Percentiles rank a stretch among this genome's conserved stretches.
Conservation (phyloP, 1,139 yeast genomes). For the Meyerozyma smithsonii region DNA sequence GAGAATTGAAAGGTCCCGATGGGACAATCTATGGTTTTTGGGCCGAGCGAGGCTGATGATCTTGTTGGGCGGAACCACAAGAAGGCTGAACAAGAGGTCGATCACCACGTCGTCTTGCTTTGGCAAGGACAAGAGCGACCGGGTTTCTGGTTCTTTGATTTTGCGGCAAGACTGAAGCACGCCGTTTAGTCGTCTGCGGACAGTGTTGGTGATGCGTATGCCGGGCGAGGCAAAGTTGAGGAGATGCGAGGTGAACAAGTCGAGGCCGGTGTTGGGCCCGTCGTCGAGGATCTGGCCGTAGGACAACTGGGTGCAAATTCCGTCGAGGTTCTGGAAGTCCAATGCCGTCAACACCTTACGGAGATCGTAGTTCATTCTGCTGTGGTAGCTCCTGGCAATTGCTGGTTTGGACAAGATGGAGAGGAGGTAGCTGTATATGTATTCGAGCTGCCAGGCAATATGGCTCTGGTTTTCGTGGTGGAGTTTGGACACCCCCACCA, state of each 20-base stretch:
- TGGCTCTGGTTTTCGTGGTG: conserved; percentile 24
- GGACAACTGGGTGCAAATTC: conserved; percentile 52
- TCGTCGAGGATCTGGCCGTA: conserved; percentile 5
- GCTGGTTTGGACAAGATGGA: conserved; percentile 77
- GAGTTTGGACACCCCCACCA: conserved; percentile 66
- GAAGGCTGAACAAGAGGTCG: conserved; percentile 33
- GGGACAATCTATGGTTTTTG: conserved; percentile 26
- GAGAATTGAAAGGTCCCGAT: conserved; percentile 29
- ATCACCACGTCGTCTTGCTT: conserved; percentile 16
- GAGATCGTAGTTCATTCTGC: conserved; percentile 77
- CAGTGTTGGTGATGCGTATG: conserved; percentile 29
- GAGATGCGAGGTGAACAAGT: conserved; percentile 24
- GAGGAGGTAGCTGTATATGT: conserved; percentile 70
- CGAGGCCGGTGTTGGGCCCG: conserved; percentile 16
- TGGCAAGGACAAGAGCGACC: conserved; percentile 9
- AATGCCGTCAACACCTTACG: conserved; percentile 69
- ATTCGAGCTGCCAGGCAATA: conserved; percentile 59
- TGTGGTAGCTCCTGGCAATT: conserved; percentile 60
- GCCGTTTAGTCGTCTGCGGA: conserved; percentile 27
- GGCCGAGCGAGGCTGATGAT: conserved; percentile 32
- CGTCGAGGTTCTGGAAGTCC: conserved; percentile 61
- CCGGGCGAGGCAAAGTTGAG: conserved; percentile 27
- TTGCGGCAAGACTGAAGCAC: conserved; percentile 23
- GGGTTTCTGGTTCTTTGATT: conserved; percentile 11
- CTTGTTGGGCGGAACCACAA: conserved; percentile 20